phyloP scores from a whole-genome alignment of 1,284 basidiomycete species.

The Cutaneotrichosporon arboriforme region DNA sequence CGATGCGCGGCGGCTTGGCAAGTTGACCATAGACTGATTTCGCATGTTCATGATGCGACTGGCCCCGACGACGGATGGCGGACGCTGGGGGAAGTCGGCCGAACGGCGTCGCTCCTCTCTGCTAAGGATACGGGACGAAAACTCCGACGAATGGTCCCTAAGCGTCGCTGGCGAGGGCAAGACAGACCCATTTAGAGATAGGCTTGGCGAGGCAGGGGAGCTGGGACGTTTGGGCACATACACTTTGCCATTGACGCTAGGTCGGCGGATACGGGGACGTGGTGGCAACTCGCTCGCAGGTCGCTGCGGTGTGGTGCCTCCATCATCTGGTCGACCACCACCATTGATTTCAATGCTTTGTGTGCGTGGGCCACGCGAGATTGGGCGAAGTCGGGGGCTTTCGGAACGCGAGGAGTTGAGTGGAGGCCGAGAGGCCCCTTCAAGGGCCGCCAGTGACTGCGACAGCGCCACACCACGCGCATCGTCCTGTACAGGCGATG shows the following conservation, averaged over 20 bases:
- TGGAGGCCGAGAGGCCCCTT: conserved; percentile 18
- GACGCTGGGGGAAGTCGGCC: conserved; percentile 21
- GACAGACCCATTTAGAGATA: neutral
- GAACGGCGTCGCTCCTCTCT: conserved; percentile 29
- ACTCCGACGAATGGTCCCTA: conserved; percentile 1
- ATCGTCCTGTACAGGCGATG: conserved; percentile 15
- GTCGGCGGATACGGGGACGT: conserved; percentile 14
- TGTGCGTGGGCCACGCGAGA: conserved; percentile 5
- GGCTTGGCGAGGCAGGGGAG: conserved; percentile 22
- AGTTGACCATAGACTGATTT: conserved; percentile 35
- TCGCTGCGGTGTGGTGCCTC: conserved; percentile 1
- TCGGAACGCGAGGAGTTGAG: conserved; percentile 7
- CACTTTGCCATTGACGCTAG: conserved; percentile 30
- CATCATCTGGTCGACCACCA: conserved; percentile 20
- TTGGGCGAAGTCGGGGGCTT: conserved; percentile 10
- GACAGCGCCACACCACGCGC: conserved; percentile 27
- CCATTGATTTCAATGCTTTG: conserved; percentile 26
- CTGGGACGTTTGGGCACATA: conserved; percentile 34
- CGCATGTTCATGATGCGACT: conserved; percentile 22
- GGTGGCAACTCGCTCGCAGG: conserved; percentile 12
- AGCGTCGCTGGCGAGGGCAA: neutral
- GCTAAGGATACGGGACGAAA: neutral
- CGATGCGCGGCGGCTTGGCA: conserved; percentile 21
- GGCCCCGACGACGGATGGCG: conserved; percentile 1
- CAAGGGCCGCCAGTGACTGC: conserved; percentile 36